Evolutionary conservation across 1,284 basidiomycete genomes (phyloP), one percentile per base, ranked within the genome.

Genomic region (Leccinum solheimii): DNA sequence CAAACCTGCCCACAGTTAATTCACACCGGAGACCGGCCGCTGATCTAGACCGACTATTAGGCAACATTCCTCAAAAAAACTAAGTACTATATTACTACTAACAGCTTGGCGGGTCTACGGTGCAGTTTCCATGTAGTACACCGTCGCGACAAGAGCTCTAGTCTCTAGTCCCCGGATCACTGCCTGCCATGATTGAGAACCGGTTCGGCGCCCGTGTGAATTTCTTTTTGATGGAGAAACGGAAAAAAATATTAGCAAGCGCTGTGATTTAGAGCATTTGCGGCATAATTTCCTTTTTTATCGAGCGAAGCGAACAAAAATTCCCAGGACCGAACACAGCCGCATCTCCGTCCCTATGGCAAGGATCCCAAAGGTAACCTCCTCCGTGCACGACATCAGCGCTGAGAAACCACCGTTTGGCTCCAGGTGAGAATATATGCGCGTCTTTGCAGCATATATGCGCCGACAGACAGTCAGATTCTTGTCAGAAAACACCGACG

Each of bases 331-430:
- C 30, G 10, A 34, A 6, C 13, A 36, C 34, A 36, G 34, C 34
- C 32, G 1, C 11, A 32, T 32, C 32, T 11, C 34, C 6, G 34
- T 14, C 13, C 13, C 34, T 36, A 68, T 68, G 67, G 55, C 56
- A 21, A 74, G 70, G 54, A 66, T 65, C 53, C 68, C 65, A 5
- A 78, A 79, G 63, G 58, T 67, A 7, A 81, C 86, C 0, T 90
- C 87, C 2, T 90, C 88, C 0, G 87, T 90, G 11, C 85, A 87
- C 70, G 83, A 88, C 65, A 75, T 86, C 58, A 71, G 65, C 10
- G 76, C 77, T 5, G 81, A 84, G 43, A 83, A 85, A 66, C 88
- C 88, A 3, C 85, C 88, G 0, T 91, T 90, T 74, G 88, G 88
- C 7, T 87, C 88, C 23, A 82, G 89, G 87, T 86, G 60, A 63